These are phyloP conservation scores for Pseudoscleropodium purum DNA, from an alignment of 225 moss, liverwort and hornwort genomes.

Conservation along the genomic window DNA sequence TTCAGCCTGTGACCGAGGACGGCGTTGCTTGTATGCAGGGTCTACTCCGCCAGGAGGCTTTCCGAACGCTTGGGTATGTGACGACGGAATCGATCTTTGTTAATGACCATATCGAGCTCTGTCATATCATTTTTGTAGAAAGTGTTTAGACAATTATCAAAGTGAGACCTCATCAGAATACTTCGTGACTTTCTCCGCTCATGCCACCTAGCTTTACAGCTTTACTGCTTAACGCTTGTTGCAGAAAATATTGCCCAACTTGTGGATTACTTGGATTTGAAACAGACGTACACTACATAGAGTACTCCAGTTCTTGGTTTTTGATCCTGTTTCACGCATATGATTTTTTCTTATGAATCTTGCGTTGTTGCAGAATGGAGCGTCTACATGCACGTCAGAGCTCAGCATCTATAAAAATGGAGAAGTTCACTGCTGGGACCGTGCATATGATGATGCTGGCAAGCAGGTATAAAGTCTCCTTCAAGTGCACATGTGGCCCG, in stretches of 20 bases:
- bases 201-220: neutral
- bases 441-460: conserved; percentile 90
- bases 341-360: neutral
- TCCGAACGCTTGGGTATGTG: conserved; percentile 82
- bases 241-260: neutral
- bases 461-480: conserved; percentile 50
- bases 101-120: neutral
- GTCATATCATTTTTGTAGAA: neutral
- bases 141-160: neutral
- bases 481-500: neutral
- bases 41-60: conserved; percentile 89
- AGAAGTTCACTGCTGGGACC: conserved; percentile 92
- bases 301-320: neutral
- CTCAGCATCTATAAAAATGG: conserved; percentile 64
- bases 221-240: neutral
- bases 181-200: neutral
- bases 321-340: neutral
- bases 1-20: conserved; percentile 82
- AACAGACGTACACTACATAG: neutral
- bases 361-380: conserved; percentile 65
- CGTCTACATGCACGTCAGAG: conserved; percentile 82
- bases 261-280: neutral
- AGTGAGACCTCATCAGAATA: neutral
- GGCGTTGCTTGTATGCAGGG: conserved; percentile 85
- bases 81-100: neutral